A percentile compares a stretch with the other conserved stretches of the same genome.
Conservation (phyloP, 179 eudicot genomes). For the Corrigiola litoralis region DNA sequence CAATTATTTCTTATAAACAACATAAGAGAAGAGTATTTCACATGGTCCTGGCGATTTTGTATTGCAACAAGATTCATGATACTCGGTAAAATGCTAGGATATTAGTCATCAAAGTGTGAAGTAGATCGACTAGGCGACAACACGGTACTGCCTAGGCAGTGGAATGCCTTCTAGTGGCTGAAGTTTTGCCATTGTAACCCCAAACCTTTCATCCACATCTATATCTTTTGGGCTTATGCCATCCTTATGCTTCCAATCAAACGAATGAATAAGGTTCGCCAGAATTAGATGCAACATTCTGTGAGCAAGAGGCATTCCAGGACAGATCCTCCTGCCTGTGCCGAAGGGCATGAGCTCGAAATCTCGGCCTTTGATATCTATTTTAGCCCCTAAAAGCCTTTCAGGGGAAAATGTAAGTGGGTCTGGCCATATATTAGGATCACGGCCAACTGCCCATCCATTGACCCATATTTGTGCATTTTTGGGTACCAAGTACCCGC, state of each 20-base stretch:
- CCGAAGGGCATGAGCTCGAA: constrained; percentile 19
- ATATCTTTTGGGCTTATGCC: constrained; percentile 10
- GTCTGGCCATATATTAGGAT: constrained; percentile 11
- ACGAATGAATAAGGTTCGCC: constrained; percentile 15
- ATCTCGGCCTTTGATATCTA: constrained; percentile 10
- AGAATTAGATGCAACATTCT: constrained; percentile 21
- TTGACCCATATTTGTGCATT: constrained; percentile 21
- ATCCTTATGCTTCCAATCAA: constrained; percentile 19
- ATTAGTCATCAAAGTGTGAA: too few species aligned
- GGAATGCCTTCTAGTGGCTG: constrained; percentile 15
- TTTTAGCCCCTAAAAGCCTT: constrained; percentile 10
- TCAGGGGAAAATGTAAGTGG: constrained; percentile 11
- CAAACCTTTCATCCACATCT: constrained; percentile 17
- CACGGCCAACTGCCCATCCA: constrained; percentile 17
- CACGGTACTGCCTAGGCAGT: neutral
- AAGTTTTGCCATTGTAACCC: constrained; percentile 4
- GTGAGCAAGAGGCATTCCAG: constrained; percentile 9
- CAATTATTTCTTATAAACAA: too few species aligned
- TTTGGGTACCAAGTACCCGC: constrained; percentile 11
- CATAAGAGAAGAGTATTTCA: too few species aligned
- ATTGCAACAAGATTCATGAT: too few species aligned
- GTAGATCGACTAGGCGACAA: too few species aligned
- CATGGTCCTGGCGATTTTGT: too few species aligned
- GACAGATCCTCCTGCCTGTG: constrained; percentile 23
- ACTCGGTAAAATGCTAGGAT: too few species aligned